Evolutionary conservation across 257 asterid species (phyloP).

Genomic region (Salvia splendens): DNA sequence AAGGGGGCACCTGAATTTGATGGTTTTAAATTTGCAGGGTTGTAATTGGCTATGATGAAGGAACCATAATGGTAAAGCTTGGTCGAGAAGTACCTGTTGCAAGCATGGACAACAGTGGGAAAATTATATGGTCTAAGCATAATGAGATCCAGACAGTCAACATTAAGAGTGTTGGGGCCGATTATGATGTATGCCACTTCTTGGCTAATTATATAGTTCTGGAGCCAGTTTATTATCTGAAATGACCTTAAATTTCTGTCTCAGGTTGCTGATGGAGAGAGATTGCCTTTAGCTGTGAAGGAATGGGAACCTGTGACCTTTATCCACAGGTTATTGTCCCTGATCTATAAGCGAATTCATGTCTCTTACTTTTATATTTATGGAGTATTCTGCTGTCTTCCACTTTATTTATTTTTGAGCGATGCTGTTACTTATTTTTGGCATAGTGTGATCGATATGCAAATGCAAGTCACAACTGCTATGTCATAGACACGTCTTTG

Average conservation of each 20-base stretch:
- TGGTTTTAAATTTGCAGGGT: slow-evolving; percentile 54
- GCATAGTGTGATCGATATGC: not conserved
- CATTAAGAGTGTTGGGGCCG: slow-evolving; percentile 89
- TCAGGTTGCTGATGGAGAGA: slow-evolving; percentile 95
- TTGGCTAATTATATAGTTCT: not conserved
- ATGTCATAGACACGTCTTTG: not conserved
- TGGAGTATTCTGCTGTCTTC: slow-evolving; percentile 6
- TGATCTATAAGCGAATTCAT: slow-evolving; percentile 16
- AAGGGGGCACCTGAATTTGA: slow-evolving; percentile 27
- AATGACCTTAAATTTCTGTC: slow-evolving; percentile 27
- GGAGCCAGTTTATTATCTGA: slow-evolving; percentile 27
- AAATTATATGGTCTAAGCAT: slow-evolving; percentile 96
- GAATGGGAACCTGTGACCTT: slow-evolving; percentile 98
- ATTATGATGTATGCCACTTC: slow-evolving; percentile 61
- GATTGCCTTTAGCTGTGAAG: slow-evolving; percentile 94
- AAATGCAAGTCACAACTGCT: not conserved
- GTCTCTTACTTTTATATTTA: slow-evolving; percentile 15
- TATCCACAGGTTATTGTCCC: slow-evolving; percentile 81
- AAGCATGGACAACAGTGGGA: slow-evolving; percentile 96
- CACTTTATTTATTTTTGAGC: slow-evolving; percentile 20
- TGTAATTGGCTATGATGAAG: slow-evolving; percentile 97
- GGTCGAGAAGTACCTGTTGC: slow-evolving; percentile 98
- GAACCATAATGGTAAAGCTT: slow-evolving; percentile 95
- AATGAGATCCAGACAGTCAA: slow-evolving; percentile 97
- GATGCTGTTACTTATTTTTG: not conserved